Evolutionary conservation across 768 basidiomycete genomes (phyloP), one percentile per base, ranked within the genome.

Genomic region (Roridomyces roridus): DNA sequence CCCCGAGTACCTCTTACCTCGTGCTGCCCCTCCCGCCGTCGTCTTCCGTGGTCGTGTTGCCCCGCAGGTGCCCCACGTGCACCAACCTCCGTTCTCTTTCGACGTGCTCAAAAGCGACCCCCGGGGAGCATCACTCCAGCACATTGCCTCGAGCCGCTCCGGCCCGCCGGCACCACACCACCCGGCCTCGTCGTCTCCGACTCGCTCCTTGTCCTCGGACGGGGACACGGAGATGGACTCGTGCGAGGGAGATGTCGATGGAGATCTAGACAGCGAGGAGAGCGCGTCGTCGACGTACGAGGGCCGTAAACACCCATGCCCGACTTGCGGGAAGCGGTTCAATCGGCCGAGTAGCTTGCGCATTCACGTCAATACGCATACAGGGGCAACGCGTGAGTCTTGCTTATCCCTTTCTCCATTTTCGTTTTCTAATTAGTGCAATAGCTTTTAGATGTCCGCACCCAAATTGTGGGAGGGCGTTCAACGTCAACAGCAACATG

Each of bases 341-440:
- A 87, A 86, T 68, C 77, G 87, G 10, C 87, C 87, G 5, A 86
- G 84, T 60, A 87, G 85, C 66, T 75, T 88, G 46, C 74, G 79
- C 26, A 86, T 87, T 31, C 87, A 88, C 66, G 77, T 82, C 36
- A 87, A 87, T 64, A 86, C 85, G 3, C 87, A 88, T 66, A 87
- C 85, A 5, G 87, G 87, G 8, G 85, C 78, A 18, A 87, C 84
- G 59, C 87, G 87, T 88, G 68, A 66, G 86, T 35, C 7, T 25
- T 21, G 1, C n/a, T n/a, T n/a, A n/a, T n/a, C 2, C n/a, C 28
- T 17, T n/a, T 17, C 31, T 20, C 17, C 9, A 10, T 15, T n/a
- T 45, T 10, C 6, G 9, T 45, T 25, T n/a, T 45, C 4, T 28
- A 1, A 31, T 5, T 31, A 4, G 31, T 10, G 31, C 31, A 3